Percentiles rank a stretch among this genome's conserved stretches.
phyloP scores from a whole-genome alignment of 2,329 filamentous ascomycete species.

The Thelonectria rubi region DNA sequence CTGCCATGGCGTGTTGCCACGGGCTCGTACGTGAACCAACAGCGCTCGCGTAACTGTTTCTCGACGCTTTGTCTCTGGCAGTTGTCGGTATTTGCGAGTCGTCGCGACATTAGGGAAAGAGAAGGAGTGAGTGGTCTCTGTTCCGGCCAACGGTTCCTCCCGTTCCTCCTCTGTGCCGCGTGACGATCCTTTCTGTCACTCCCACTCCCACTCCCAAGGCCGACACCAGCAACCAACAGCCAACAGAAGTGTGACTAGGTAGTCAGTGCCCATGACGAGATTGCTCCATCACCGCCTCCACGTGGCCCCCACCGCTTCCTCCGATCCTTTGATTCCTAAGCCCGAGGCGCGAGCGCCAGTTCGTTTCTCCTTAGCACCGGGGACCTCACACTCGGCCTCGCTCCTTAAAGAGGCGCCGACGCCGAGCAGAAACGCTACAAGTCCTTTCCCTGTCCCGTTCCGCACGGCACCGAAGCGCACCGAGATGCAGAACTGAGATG shows the following conservation, averaged over 20 bases:
- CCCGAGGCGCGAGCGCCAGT: slow-evolving; percentile 3
- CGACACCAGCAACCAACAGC: not conserved
- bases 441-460: not conserved
- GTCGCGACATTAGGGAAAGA: no score
- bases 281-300: not conserved
- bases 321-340: not conserved
- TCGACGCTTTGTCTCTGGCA: not conserved
- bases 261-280: slow-evolving; percentile 5
- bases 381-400: slow-evolving; percentile 12
- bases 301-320: not conserved
- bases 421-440: slow-evolving; percentile 6
- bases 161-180: no score
- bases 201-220: not conserved
- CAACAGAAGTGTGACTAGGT: no score
- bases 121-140: no score
- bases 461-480: slow-evolving; percentile 18
- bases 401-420: slow-evolving; percentile 5
- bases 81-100: no score
- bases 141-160: no score
- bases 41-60: not conserved
- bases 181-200: no score
- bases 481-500: slow-evolving; percentile 4
- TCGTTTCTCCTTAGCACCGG: not conserved
- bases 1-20: not conserved
- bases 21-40: not conserved